Evolutionary conservation across 495 filamentous ascomycete genomes (phyloP).

Genomic region (Penicillium macrosclerotiorum): DNA sequence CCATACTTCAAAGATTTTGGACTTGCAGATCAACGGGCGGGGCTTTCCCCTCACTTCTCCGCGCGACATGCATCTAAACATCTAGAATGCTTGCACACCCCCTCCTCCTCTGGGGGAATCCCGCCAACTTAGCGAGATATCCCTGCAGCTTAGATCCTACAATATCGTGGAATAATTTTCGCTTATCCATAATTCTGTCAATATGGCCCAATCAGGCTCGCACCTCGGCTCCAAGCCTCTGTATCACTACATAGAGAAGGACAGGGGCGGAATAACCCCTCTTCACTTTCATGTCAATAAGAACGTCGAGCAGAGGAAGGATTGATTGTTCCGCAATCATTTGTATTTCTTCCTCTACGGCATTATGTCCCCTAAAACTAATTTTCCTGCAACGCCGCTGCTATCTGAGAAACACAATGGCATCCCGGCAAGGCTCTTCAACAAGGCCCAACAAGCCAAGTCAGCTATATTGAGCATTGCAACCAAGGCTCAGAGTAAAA

Average conservation of each 20-base stretch:
- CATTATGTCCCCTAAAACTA: background rate
- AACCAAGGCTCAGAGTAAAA: slow-evolving; percentile 7
- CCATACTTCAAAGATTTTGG: no score
- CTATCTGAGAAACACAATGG: slow-evolving; percentile 10
- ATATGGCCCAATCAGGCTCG: background rate
- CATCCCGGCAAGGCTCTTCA: slow-evolving; percentile 8
- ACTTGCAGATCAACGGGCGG: slow-evolving; percentile 5
- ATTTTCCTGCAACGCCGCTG: slow-evolving; percentile 1
- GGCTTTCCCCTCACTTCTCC: slow-evolving; percentile 12
- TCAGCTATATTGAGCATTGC: slow-evolving; percentile 6
- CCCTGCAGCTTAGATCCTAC: background rate
- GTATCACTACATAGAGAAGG: no score
- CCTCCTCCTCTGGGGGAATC: slow-evolving; percentile 2
- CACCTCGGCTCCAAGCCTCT: no score
- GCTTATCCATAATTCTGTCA: background rate
- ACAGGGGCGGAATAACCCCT: background rate
- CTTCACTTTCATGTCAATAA: no score
- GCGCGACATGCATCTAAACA: slow-evolving; percentile 4
- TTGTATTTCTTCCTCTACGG: background rate
- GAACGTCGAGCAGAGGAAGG: no score
- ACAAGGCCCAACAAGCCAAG: slow-evolving; percentile 8
- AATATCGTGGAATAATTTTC: background rate
- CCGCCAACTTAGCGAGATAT: background rate
- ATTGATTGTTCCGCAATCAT: no score
- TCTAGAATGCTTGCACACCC: background rate